Evolutionary conservation across 2,329 filamentous ascomycete genomes (phyloP).

Genomic region (Venturia effusa): DNA sequence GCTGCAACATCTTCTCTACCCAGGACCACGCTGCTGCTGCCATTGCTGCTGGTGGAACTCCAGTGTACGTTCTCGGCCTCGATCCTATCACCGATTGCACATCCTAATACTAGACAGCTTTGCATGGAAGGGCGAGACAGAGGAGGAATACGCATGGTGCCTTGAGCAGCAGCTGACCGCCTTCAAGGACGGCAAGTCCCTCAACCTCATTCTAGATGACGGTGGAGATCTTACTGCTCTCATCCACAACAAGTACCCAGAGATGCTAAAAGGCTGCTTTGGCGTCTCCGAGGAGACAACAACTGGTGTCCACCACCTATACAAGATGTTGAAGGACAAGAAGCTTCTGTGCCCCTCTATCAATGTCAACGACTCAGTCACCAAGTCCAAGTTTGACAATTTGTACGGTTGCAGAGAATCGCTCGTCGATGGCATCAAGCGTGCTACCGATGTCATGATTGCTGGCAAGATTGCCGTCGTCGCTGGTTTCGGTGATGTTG

Average conservation of each 20-base stretch:
- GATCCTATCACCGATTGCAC: constrained; percentile 43
- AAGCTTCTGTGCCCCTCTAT: constrained; percentile 78
- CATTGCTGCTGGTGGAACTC: constrained; percentile 86
- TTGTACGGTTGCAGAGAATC: constrained; percentile 99
- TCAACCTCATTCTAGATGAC: constrained; percentile 98
- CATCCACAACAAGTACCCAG: constrained; percentile 96
- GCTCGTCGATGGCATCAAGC: constrained; percentile 98
- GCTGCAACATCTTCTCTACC: constrained; percentile 99
- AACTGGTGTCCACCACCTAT: constrained; percentile 98
- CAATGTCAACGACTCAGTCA: constrained; percentile 99
- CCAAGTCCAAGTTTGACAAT: constrained; percentile 99
- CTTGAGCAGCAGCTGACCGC: constrained; percentile 93
- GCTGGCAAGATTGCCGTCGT: constrained; percentile 97
- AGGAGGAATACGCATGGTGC: constrained; percentile 99
- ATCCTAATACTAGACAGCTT: constrained; percentile 33
- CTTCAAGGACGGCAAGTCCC: constrained; percentile 93
- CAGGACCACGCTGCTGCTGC: constrained; percentile 97
- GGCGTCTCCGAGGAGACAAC: constrained; percentile 99
- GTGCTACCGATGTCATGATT: constrained; percentile 99
- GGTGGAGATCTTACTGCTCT: constrained; percentile 94
- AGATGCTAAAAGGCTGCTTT: constrained; percentile 96
- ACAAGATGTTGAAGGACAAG: constrained; percentile 82
- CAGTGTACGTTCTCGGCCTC: constrained; percentile 47
- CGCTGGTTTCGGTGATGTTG: constrained; percentile 96
- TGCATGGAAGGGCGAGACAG: constrained; percentile 83